These are phyloP conservation scores for Fraxinus albicans DNA, from an alignment of 305 asterid genomes.

Conservation along the genomic window DNA sequence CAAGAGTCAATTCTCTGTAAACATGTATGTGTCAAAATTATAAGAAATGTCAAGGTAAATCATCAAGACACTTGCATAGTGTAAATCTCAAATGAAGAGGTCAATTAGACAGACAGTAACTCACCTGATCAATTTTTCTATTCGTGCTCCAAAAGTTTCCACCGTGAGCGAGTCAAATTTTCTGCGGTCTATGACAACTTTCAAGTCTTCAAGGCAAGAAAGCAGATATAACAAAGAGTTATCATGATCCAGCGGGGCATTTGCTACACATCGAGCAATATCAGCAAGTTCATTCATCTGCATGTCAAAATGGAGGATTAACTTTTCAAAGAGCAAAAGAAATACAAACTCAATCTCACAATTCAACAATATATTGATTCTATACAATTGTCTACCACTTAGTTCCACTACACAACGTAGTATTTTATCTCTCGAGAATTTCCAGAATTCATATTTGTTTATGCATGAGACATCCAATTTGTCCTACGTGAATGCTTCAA, in stretches of 20 bases:
- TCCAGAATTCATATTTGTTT: not conserved
- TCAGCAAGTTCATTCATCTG: slow-evolving; percentile 99
- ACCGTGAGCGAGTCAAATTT: slow-evolving; percentile 94
- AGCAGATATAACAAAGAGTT: slow-evolving; percentile 79
- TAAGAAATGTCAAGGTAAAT: not conserved
- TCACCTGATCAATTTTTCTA: slow-evolving; percentile 92
- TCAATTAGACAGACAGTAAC: slow-evolving; percentile 7
- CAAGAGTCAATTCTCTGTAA: slow-evolving; percentile 11
- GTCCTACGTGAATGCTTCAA: slow-evolving; percentile 10
- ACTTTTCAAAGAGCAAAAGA: slow-evolving; percentile 9
- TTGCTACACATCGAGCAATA: slow-evolving; percentile 94
- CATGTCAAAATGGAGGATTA: slow-evolving; percentile 23
- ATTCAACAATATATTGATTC: not conserved
- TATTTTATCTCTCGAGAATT: not conserved
- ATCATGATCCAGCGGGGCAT: slow-evolving; percentile 90
- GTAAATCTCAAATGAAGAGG: slow-evolving; percentile 9
- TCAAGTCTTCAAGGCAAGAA: slow-evolving; percentile 96
- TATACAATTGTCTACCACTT: slow-evolving; percentile 5
- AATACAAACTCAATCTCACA: slow-evolving; percentile 7
- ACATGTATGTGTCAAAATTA: slow-evolving; percentile 18
- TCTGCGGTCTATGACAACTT: slow-evolving; percentile 78
- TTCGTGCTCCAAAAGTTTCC: slow-evolving; percentile 98
- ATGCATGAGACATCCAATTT: slow-evolving; percentile 4
- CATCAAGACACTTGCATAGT: slow-evolving; percentile 7
- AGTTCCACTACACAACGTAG: not conserved